phyloP scores from a whole-genome alignment of 2,329 filamentous ascomycete genomes.

The Huntiella moniliformis region DNA sequence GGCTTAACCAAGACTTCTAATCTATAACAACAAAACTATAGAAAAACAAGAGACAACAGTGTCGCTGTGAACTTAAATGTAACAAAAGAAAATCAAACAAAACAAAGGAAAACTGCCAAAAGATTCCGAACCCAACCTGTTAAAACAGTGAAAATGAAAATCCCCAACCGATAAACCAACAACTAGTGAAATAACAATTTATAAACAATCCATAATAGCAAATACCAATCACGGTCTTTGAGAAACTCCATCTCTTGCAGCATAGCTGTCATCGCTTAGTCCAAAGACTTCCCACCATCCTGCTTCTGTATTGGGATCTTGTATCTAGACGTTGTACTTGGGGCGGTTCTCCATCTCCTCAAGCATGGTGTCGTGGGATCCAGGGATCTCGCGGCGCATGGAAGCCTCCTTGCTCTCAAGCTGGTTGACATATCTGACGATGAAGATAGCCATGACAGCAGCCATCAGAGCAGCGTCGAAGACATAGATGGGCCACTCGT shows the following conservation, averaged over 20 bases:
- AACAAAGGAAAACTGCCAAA: too few relatives aligned
- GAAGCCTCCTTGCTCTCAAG: slow-evolving; percentile 5
- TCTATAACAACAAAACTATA: too few relatives aligned
- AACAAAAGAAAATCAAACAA: too few relatives aligned
- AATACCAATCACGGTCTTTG: neutral
- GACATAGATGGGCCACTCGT: slow-evolving; percentile 25
- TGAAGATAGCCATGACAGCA: slow-evolving; percentile 3
- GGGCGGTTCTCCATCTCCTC: neutral
- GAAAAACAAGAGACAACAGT: too few relatives aligned
- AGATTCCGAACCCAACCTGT: too few relatives aligned
- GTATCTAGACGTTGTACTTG: neutral
- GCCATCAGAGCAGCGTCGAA: slow-evolving; percentile 25
- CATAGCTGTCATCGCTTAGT: neutral
- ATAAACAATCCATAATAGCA: too few relatives aligned
- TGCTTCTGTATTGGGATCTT: neutral
- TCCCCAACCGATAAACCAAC: too few relatives aligned
- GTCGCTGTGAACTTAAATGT: too few relatives aligned
- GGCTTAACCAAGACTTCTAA: too few relatives aligned
- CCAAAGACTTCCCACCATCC: slow-evolving; percentile 1
- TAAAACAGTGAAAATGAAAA: too few relatives aligned
- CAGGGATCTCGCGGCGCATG: slow-evolving; percentile 1
- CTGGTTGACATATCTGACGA: slow-evolving; percentile 4
- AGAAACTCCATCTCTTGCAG: neutral
- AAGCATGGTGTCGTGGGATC: slow-evolving; percentile 3
- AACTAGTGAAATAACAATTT: too few relatives aligned